Conservation (phyloP, 1,139 yeast species). For the Pichia cactophila region DNA sequence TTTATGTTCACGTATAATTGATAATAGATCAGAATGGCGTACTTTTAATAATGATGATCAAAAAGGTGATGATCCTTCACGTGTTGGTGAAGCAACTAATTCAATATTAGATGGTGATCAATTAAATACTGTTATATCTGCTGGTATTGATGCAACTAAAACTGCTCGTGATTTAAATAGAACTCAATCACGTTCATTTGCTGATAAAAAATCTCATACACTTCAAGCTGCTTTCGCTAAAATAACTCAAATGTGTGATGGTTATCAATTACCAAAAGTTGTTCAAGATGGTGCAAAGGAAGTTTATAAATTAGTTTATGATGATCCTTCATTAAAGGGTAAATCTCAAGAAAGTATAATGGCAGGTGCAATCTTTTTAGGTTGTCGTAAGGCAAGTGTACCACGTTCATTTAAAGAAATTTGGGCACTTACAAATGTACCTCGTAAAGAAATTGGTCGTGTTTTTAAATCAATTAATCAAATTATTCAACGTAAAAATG, state of each 20-base stretch:
- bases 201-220: slow-evolving; percentile 82
- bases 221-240: slow-evolving; percentile 84
- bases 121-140: slow-evolving; percentile 86
- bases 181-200: slow-evolving; percentile 79
- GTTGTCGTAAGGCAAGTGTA: slow-evolving; percentile 90
- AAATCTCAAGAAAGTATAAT: slow-evolving; percentile 89
- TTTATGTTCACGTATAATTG: slow-evolving; percentile 84
- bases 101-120: slow-evolving; percentile 89
- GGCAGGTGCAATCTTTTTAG: slow-evolving; percentile 94
- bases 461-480: slow-evolving; percentile 76
- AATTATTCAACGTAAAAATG: slow-evolving; percentile 61
- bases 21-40: slow-evolving; percentile 97
- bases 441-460: slow-evolving; percentile 88
- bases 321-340: slow-evolving; percentile 80
- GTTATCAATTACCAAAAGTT: slow-evolving; percentile 86
- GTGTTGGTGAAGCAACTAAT: slow-evolving; percentile 99
- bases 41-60: slow-evolving; percentile 96
- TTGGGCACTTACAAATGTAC: slow-evolving; percentile 91
- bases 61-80: slow-evolving; percentile 96
- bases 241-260: slow-evolving; percentile 95
- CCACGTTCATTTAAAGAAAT: slow-evolving; percentile 95
- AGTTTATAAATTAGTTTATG: slow-evolving; percentile 86
- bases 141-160: slow-evolving; percentile 68
- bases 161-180: slow-evolving; percentile 82
- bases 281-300: slow-evolving; percentile 98